Base-by-base conservation (phyloP, 2,329 filamentous ascomycete species). In the Neopestalotiopsis clavispora region DNA sequence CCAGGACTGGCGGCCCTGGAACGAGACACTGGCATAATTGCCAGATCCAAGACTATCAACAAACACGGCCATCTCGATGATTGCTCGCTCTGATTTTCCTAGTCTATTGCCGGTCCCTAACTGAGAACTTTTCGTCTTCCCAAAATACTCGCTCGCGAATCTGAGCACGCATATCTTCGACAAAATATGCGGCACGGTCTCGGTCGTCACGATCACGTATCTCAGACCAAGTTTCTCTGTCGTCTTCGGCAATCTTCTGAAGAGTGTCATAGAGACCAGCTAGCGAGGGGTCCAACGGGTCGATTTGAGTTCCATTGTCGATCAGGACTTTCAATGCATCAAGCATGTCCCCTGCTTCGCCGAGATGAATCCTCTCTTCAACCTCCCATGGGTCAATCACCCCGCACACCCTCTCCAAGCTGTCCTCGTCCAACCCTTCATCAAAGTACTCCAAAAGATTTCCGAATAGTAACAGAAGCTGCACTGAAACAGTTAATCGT, bases 1-100 rank as follows among this genome's bases (percentile, higher is more conserved):
- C 17, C 83, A 86, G 73, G 78, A 71, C 12, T 85, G 83, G 78
- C 72, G 78, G 69, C 75, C 78, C 0, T 86, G 84, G 80, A 78
- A 84, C 66, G 78, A 82, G 70, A 71, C 69, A 10, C 56, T 73
- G 30, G 30, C 4, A 40, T 62, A 30, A 62, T 40, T 13, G 12
- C 14, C 17, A 52, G 13, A 6, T 49, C 2, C 23, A 28, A 28
- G 23, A 28, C 2, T 28, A 28, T 28, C 23, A 28, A 28, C 23
- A 28, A 28, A 28, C 23, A 28, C 23, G 23, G 23, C 23, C 23
- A 28, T 28, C 23, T 28, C 23, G 23, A 28, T 28, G 23, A 28
- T 28, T 28, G 10, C 34, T 38, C 10, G 34, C 10, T 38, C 34
- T 10, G 6, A 10, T 38, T 7, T 7, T 38, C 10, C 34, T 10